Evolutionary conservation across 1,284 basidiomycete species (phyloP), one percentile per base, ranked within the genome.

Genomic region (Puccinia triticina): DNA sequence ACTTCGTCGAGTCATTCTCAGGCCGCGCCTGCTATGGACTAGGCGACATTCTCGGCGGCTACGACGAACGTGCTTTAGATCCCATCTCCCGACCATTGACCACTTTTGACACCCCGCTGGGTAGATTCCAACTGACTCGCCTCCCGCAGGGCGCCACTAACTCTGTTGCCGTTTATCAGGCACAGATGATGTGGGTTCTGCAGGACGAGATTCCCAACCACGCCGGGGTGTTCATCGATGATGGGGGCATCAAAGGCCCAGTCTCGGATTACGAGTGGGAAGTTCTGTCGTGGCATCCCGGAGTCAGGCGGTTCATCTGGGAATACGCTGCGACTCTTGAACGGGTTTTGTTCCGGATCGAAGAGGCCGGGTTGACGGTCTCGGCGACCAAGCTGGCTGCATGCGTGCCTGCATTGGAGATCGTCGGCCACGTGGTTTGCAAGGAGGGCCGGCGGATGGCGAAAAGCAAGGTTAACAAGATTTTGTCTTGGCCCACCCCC

Each of bases 361-460:
- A 71, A 37, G 67, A 79, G n/a, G 72, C 72, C 10, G 67, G 67
- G 1, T 23, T 71, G 10, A 71, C 67, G 1, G 32, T 71, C 4
- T 71, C 67, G 1, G 67, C 11, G 14, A 71, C 32, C 4, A 71
- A 71, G 26, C 37, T 71, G 32, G n/a, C n/a, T n/a, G n/a, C n/a
- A n/a, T 34, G 32, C 48, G 67, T 71, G 12, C 67, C 67, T 5
- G 67, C 29, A 34, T 37, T 71, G 12, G 67, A 71, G n/a, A 71
- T 71, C 37, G 67, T 71, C 32, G 67, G 67, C 37, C 67, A 71
- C 12, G 67, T 71, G 16, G 67, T 71, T 71, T 34, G 67, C 23
- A 34, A 29, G 7, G 43, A 69, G 16, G 66, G 66, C 2, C 32
- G 26, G 32, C 10, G 26, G 21, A 32, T 69, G 21, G 2, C 66